These are phyloP conservation scores for Solanum clarkiae DNA, from an alignment of 257 asterid genomes.

Conservation along the genomic window DNA sequence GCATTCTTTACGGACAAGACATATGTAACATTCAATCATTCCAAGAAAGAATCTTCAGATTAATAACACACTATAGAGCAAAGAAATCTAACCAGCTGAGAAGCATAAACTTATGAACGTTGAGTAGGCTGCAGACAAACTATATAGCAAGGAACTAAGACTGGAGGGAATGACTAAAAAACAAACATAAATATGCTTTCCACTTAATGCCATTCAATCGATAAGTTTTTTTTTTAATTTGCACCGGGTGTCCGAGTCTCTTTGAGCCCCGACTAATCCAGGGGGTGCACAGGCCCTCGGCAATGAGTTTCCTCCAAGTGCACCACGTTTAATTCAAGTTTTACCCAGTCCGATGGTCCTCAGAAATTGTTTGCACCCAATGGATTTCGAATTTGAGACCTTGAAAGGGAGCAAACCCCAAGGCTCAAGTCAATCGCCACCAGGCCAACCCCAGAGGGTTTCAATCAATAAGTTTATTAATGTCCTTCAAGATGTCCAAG, in stretches of 20 bases:
- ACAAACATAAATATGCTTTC: neutral
- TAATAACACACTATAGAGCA: neutral
- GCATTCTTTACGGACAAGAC: neutral
- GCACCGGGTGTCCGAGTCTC: too few species aligned
- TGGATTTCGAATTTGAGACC: too few species aligned
- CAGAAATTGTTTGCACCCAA: too few species aligned
- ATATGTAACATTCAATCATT: neutral
- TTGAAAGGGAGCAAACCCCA: too few species aligned
- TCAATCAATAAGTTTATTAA: neutral
- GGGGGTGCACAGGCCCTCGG: too few species aligned
- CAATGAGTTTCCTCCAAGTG: too few species aligned
- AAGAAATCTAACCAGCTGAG: neutral
- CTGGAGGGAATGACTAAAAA: neutral
- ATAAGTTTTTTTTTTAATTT: neutral
- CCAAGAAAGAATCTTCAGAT: neutral
- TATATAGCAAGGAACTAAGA: neutral
- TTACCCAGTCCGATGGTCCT: too few species aligned
- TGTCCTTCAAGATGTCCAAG: too few species aligned
- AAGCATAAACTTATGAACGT: neutral
- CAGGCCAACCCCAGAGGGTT: too few species aligned
- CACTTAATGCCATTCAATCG: neutral
- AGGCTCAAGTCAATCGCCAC: too few species aligned
- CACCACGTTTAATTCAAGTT: too few species aligned
- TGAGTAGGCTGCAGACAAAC: neutral
- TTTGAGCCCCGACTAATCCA: too few species aligned